A percentile compares a stretch with the other conserved stretches of the same genome.
Evolutionary conservation across 495 filamentous ascomycete genomes (phyloP).

Genomic region (Aspergillus steynii): DNA sequence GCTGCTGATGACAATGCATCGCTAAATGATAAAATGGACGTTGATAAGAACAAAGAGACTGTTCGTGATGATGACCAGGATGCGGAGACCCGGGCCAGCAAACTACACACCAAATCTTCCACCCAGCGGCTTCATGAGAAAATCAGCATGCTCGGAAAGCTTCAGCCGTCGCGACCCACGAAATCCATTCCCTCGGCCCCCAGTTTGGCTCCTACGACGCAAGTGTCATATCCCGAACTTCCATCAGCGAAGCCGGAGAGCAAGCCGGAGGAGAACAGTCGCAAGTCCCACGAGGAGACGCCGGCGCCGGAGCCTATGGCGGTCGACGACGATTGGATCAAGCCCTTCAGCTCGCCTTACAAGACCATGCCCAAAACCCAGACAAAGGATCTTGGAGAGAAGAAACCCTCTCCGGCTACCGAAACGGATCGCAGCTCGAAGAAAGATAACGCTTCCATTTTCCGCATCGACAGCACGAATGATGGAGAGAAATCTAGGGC

Average conservation of each 20-base stretch:
- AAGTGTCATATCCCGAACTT: slow-evolving; percentile 58
- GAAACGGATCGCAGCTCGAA: slow-evolving; percentile 9
- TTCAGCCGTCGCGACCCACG: slow-evolving; percentile 65
- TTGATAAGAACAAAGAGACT: slow-evolving; percentile 53
- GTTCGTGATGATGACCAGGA: slow-evolving; percentile 32
- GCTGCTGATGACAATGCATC: slow-evolving; percentile 37
- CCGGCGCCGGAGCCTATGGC: slow-evolving; percentile 34
- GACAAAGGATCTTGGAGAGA: slow-evolving; percentile 56
- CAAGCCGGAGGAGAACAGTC: slow-evolving; percentile 29
- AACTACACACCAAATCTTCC: slow-evolving; percentile 79
- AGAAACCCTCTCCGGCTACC: slow-evolving; percentile 39
- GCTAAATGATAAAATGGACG: slow-evolving; percentile 57
- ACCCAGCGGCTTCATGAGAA: slow-evolving; percentile 90
- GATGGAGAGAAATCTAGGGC: slow-evolving; percentile 4
- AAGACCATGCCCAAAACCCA: slow-evolving; percentile 57
- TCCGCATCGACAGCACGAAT: slow-evolving; percentile 7
- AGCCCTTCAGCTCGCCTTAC: slow-evolving; percentile 50
- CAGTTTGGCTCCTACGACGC: slow-evolving; percentile 30
- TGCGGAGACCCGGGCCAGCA: slow-evolving; percentile 39
- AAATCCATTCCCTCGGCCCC: slow-evolving; percentile 65
- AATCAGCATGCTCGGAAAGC: slow-evolving; percentile 89
- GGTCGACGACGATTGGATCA: slow-evolving; percentile 84
- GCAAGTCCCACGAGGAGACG: slow-evolving; percentile 27
- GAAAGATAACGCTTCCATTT: slow-evolving; percentile 13
- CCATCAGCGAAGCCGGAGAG: slow-evolving; percentile 41